Percentiles rank a stretch among this genome's conserved stretches.
Conservation (phyloP, 169 alveolate genomes). For the Amoebophrya sp. region DNA sequence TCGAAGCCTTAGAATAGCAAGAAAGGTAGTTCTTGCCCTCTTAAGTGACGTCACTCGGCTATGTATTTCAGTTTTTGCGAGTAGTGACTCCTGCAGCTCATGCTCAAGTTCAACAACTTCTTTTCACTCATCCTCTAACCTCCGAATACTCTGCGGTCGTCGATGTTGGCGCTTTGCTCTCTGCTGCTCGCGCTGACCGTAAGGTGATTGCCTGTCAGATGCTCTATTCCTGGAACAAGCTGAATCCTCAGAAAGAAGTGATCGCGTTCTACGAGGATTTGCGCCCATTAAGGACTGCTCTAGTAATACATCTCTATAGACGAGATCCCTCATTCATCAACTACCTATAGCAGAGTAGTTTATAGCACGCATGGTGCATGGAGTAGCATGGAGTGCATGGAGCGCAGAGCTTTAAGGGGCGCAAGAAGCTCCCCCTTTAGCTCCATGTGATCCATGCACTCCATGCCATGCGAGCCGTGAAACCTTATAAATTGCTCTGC, state of each 20-base stretch:
- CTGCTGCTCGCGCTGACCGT: not conserved
- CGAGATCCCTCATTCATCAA: no score
- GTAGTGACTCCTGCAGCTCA: not conserved
- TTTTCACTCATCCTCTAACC: no score
- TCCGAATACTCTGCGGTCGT: not conserved
- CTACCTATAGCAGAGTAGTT: no score
- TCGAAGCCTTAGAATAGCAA: not conserved
- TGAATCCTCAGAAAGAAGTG: not conserved
- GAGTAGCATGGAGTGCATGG: no score
- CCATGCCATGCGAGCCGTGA: no score
- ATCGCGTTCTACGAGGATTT: not conserved
- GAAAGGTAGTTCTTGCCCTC: not conserved
- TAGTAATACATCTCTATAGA: no score
- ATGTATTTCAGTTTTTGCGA: not conserved
- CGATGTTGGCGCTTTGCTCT: not conserved
- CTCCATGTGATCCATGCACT: no score
- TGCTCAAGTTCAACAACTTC: not conserved
- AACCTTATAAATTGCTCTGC: no score
- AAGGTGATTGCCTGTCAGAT: not conserved
- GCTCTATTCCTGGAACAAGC: not conserved
- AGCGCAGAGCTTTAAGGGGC: no score
- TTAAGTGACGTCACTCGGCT: not conserved
- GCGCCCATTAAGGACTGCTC: no score
- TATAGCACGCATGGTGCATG: no score
- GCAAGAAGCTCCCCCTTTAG: no score